Evolutionary conservation across 2,329 filamentous ascomycete genomes (phyloP), one percentile per base, ranked within the genome.

Genomic region (Stemphylium vesicarium): DNA sequence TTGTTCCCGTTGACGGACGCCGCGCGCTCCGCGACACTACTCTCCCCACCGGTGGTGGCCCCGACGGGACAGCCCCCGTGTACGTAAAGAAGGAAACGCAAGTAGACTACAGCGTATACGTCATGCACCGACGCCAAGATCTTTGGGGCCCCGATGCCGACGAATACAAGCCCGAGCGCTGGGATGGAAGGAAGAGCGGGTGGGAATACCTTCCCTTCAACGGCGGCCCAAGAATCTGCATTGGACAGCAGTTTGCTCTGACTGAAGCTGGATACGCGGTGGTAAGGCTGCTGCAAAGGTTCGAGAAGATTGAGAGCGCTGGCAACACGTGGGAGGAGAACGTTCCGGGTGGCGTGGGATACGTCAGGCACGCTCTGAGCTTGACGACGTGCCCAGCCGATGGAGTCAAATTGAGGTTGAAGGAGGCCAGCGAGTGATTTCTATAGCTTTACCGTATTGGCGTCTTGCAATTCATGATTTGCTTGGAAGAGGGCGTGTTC

Each of bases 141-240:
- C 47, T 77, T 1, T 78, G 69, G 68, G 75, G 75, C 2, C 43
- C 58, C 1, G 75, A 78, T 43, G 75, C 74, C 0, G 64, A 73
- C 2, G 67, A 66, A 8, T 77, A 75, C 44, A 64, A 53, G 18
- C 75, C 75, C 1, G 74, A 75, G 22, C 63, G 76, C 16, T 74
- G 67, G 65, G 49, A 67, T 59, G 74, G 74, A 60, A 73, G 62
- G 49, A 66, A 60, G 39, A 46, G 39, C 4, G 69, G 70, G 0
- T 75, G 66, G 63, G 66, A 67, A n/a, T 75, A 69, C 45, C 42
- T 74, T 8, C 72, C 73, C 0, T 75, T 75, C 50, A 71, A 73
- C 46, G 69, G 69, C 2, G 71, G 71, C 3, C 67, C 71, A 2
- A 56, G 70, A 4, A 70, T 74, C 2, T 73, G 70, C 44, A 66